Percentiles rank a stretch among this genome's conserved stretches.
phyloP scores from a whole-genome alignment of 257 asterid species.

The Cruciata laevipes region DNA sequence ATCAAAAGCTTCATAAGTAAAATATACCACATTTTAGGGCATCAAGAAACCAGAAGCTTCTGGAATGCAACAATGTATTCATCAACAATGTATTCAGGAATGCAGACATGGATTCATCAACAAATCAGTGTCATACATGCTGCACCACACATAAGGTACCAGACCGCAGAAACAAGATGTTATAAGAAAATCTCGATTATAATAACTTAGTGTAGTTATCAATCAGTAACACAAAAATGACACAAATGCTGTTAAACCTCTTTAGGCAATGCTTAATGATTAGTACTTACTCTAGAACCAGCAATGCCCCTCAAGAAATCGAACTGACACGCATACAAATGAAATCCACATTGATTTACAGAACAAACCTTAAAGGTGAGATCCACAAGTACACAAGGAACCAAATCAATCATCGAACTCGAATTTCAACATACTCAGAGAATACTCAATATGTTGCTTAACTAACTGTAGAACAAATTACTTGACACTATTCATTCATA shows the following conservation, averaged over 20 bases:
- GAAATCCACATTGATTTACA: background rate
- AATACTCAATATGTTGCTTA: too few species aligned
- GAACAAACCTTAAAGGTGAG: slow-evolving; percentile 43
- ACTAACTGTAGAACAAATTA: background rate
- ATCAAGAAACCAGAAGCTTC: background rate
- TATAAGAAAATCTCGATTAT: background rate
- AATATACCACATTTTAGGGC: background rate
- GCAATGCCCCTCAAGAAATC: background rate
- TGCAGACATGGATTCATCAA: background rate
- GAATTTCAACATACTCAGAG: too few species aligned
- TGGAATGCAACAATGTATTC: background rate
- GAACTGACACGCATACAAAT: background rate
- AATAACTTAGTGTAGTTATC: background rate
- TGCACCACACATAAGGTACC: background rate
- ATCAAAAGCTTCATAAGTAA: background rate
- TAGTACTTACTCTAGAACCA: background rate
- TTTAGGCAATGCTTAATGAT: background rate
- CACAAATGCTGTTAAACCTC: background rate
- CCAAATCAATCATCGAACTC: background rate
- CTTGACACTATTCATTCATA: too few species aligned
- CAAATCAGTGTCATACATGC: background rate
- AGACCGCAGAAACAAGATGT: background rate
- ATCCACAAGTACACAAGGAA: background rate
- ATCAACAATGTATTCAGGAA: too few species aligned
- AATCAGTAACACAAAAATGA: background rate